Base-by-base conservation (phyloP, 73 alveolate genomes). In the Tetrahymena elliotti region DNA sequence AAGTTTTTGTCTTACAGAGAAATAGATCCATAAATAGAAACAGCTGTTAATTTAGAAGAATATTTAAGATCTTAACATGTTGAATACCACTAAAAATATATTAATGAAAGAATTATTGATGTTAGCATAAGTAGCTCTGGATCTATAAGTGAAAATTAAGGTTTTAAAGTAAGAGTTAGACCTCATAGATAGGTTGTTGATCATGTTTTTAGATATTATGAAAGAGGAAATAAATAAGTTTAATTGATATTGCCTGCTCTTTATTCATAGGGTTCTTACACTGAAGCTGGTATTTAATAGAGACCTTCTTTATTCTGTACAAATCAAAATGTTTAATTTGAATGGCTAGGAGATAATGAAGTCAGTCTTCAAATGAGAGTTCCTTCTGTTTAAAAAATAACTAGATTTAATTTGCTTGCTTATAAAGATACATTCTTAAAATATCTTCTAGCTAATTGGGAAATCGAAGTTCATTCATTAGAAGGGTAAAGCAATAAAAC, bases 151-250 rank as follows among this genome's bases (percentile, higher is more conserved):
- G 93, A 84, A 93, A 88, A 84, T 88, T 93, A 94, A 84, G 96
- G 96, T n/a, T 84, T 94, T 52, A 93, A 94, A 31, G 35, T 94
- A 20, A 38, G 83, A 15, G 95, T 94, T 34, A 53, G 93, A 35
- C 96, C 96, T 22, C 96, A 94, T 35, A 47, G 93, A 88, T 94
- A 84, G 53, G 93, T 92, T 33, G 84, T 88, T 15, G 96, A 94
- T 84, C 96, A 94, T 52, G 93, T 94, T 6, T 93, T 94, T 22
- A 94, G 96, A 92, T 94, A 84, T 88, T 94, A 47, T 88, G 96
- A 94, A 84, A 94, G 96, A 94, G 96, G 93, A 35, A 94, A 94
- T 88, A 88, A 94, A 40, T 94, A 94, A 88, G 93, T 93, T 6
- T 84, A 94, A 88, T 84, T 94, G 24, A 82, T 47, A 22, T 68